Percentiles rank a stretch among this genome's conserved stretches.
Conservation (phyloP, 768 basidiomycete genomes). For the Lyophyllum decastes region DNA sequence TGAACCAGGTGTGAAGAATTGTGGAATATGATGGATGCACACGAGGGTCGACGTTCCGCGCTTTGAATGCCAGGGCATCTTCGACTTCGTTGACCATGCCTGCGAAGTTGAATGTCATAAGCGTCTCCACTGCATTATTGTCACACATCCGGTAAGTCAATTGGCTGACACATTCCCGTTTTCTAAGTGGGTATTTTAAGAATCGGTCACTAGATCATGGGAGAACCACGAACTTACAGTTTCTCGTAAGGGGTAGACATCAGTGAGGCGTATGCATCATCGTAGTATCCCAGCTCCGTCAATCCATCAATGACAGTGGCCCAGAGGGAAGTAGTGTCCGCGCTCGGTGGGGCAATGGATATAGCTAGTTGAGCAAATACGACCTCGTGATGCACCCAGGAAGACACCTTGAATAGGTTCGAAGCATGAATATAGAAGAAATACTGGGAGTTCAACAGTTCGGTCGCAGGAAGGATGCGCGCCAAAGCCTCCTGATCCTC, state of each 20-base stretch:
- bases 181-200: conserved; percentile 44
- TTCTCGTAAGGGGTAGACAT: conserved; percentile 74
- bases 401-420: conserved; percentile 66
- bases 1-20: conserved; percentile 95
- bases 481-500: conserved; percentile 69
- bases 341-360: conserved; percentile 56
- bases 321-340: conserved; percentile 75
- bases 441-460: conserved; percentile 60
- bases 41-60: conserved; percentile 90
- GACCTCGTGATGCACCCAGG: conserved; percentile 61
- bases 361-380: conserved; percentile 80
- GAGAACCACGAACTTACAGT: conserved; percentile 57
- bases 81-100: conserved; percentile 88
- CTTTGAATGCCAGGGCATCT: conserved; percentile 86
- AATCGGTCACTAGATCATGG: conserved; percentile 3
- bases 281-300: conserved; percentile 72
- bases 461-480: conserved; percentile 58
- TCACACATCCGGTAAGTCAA: conserved; percentile 94
- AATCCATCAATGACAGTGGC: conserved; percentile 74
- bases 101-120: conserved; percentile 83
- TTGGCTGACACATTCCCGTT: conserved; percentile 78
- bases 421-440: conserved; percentile 79
- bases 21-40: conserved; percentile 83
- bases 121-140: conserved; percentile 72
- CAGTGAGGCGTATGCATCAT: conserved; percentile 85